Evolutionary conservation across 1,284 basidiomycete genomes (phyloP).

Genomic region (Leccinum pachyderme): DNA sequence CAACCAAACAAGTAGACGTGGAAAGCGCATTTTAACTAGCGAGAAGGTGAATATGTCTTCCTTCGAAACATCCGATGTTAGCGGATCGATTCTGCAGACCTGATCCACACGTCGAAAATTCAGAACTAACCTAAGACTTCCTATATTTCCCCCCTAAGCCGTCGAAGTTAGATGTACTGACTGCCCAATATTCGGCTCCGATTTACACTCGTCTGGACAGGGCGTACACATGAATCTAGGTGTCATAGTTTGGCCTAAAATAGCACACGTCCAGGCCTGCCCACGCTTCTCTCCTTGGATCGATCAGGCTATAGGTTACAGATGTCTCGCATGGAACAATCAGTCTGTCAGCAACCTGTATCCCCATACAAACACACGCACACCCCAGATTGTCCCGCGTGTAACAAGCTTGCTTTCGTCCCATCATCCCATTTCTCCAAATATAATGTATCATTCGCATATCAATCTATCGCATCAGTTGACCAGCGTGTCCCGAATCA

Average conservation of each 20-base stretch:
- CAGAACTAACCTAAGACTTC: no score
- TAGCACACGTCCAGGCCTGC: neutral
- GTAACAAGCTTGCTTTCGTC: neutral
- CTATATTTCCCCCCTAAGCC: no score
- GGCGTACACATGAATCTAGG: neutral
- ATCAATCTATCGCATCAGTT: neutral
- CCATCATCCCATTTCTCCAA: neutral
- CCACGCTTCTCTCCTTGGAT: neutral
- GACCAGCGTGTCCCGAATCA: neutral
- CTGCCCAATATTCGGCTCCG: no score
- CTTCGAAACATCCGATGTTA: neutral
- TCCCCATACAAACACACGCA: neutral
- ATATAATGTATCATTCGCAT: neutral
- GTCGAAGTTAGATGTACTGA: no score
- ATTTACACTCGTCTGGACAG: no score
- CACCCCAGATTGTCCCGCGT: neutral
- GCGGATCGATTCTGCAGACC: neutral
- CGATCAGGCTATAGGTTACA: neutral
- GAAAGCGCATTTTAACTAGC: neutral
- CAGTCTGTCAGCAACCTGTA: neutral
- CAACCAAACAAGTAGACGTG: neutral
- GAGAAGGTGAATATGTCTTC: no score
- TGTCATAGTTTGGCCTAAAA: neutral
- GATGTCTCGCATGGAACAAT: neutral
- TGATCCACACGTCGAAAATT: neutral